Evolutionary conservation across 257 asterid genomes (phyloP).

Genomic region (Jacaranda copaia): DNA sequence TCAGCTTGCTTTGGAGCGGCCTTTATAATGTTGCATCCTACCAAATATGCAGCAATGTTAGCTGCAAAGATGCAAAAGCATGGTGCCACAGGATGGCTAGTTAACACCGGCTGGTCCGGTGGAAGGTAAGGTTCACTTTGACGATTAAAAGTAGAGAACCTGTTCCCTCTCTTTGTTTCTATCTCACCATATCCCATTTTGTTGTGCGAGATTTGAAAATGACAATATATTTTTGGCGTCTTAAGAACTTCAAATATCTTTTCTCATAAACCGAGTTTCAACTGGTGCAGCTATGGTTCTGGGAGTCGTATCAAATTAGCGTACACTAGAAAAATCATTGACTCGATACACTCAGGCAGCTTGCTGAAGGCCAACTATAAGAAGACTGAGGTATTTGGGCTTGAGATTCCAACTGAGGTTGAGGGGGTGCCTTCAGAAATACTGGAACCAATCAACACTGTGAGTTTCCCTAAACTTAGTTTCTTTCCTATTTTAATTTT

Average conservation of each 20-base stretch:
- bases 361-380: slow-evolving; percentile 66
- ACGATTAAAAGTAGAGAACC: too few species aligned
- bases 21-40: slow-evolving; percentile 94
- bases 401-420: slow-evolving; percentile 83
- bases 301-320: slow-evolving; percentile 92
- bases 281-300: slow-evolving; percentile 72
- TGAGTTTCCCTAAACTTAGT: slow-evolving; percentile 42
- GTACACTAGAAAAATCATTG: slow-evolving; percentile 89
- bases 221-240: not conserved
- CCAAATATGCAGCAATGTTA: slow-evolving; percentile 95
- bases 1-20: slow-evolving; percentile 99
- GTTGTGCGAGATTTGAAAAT: too few species aligned
- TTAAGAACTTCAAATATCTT: not conserved
- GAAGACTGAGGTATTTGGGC: slow-evolving; percentile 84
- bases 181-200: too few species aligned
- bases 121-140: slow-evolving; percentile 64
- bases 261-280: not conserved
- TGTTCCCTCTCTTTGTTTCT: too few species aligned
- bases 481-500: not conserved
- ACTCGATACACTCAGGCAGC: slow-evolving; percentile 93
- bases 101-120: slow-evolving; percentile 99
- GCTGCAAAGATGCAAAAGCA: slow-evolving; percentile 89
- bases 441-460: slow-evolving; percentile 85
- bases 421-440: slow-evolving; percentile 94
- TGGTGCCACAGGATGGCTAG: slow-evolving; percentile 99